Evolutionary conservation across 495 filamentous ascomycete species (phyloP).

Genomic region (Aspergillus asperescens): DNA sequence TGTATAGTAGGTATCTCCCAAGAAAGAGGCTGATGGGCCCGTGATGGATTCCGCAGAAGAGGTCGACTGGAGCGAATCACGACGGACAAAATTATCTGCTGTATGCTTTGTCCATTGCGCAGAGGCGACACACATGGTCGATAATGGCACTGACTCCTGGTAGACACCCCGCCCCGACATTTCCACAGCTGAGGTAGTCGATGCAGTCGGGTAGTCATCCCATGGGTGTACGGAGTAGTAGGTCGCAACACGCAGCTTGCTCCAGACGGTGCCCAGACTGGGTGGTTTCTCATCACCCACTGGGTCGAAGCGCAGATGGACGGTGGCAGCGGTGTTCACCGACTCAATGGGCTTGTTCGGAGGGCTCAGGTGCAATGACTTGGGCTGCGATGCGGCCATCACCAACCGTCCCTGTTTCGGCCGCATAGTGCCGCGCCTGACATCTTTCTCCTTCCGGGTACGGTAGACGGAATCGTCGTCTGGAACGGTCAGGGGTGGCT

Average conservation of each 20-base stretch:
- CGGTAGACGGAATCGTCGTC: conserved; percentile 58
- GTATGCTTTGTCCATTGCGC: conserved; percentile 61
- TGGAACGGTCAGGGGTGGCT: conserved; percentile 66
- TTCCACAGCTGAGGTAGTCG: conserved; percentile 18
- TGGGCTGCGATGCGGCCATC: conserved; percentile 69
- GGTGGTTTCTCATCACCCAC: conserved; percentile 58
- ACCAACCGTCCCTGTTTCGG: conserved; percentile 69
- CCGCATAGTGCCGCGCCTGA: conserved; percentile 74
- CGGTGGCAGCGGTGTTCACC: conserved; percentile 56
- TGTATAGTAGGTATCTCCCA: conserved; percentile 54
- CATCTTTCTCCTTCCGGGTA: conserved; percentile 65
- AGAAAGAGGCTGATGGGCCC: conserved; percentile 38
- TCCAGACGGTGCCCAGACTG: conserved; percentile 56
- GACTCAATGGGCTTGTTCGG: conserved; percentile 35
- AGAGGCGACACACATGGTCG: conserved; percentile 57
- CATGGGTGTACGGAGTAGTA: conserved; percentile 66
- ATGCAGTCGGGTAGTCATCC: conserved; percentile 36
- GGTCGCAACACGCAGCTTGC: conserved; percentile 69
- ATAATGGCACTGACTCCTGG: conserved; percentile 55
- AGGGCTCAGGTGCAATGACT: conserved; percentile 54
- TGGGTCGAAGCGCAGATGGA: conserved; percentile 73
- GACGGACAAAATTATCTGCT: conserved; percentile 33
- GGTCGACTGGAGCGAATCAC: conserved; percentile 54
- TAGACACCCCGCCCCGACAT: conserved; percentile 61
- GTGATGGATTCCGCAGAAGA: conserved; percentile 30